Conservation (phyloP, 176 grass and related monocot species). For the Typha latifolia region DNA sequence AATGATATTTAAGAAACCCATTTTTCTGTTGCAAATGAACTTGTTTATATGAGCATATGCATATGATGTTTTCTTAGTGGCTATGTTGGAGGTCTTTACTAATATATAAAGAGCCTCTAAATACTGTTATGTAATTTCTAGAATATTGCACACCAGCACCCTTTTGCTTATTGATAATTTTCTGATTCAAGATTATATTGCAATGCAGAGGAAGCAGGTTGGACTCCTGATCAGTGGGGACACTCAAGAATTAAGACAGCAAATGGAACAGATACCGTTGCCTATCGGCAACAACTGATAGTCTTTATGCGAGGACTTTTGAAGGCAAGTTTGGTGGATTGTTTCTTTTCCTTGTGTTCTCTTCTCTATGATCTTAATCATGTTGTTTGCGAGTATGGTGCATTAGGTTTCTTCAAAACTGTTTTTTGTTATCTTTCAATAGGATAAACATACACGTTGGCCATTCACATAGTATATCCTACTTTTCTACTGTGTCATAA, state of each 20-base stretch:
- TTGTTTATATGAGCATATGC: neutral
- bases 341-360: constrained; percentile 5
- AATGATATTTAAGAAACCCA: neutral
- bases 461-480: neutral
- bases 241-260: constrained; percentile 78
- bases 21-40: neutral
- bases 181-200: constrained; percentile 20
- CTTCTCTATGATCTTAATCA: too few relatives aligned
- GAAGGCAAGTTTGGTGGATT: constrained; percentile 57
- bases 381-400: neutral
- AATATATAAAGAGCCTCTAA: too few relatives aligned
- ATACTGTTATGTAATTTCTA: too few relatives aligned
- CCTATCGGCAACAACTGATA: constrained; percentile 68
- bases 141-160: too few relatives aligned
- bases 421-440: constrained; percentile 2
- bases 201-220: constrained; percentile 78
- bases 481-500: neutral
- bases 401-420: neutral
- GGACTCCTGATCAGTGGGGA: constrained; percentile 93
- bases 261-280: constrained; percentile 55
- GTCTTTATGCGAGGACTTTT: constrained; percentile 61
- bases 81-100: too few relatives aligned
- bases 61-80: too few relatives aligned
- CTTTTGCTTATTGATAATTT: neutral
- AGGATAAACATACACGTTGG: neutral